Conservation (phyloP, 768 basidiomycete genomes). For the Pleurotus tuber-regium region DNA sequence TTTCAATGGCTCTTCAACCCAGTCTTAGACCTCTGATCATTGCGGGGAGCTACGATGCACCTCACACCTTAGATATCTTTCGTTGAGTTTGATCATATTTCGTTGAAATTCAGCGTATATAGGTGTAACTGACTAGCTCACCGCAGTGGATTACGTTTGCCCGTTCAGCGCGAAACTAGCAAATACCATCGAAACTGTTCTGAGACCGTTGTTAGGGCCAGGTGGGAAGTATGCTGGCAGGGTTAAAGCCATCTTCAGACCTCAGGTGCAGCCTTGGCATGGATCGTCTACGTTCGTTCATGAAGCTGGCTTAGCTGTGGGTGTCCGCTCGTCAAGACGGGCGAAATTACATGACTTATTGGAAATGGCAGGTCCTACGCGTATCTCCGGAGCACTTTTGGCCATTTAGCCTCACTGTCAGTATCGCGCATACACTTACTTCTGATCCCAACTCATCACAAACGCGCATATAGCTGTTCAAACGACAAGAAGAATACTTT, state of each 20-base stretch:
- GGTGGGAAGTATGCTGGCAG: constrained; percentile 69
- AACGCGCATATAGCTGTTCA: constrained; percentile 58
- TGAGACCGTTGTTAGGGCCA: constrained; percentile 56
- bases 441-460: not conserved
- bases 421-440: constrained; percentile 13
- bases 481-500: constrained; percentile 73
- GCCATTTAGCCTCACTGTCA: constrained; percentile 67
- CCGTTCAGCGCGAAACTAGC: constrained; percentile 72
- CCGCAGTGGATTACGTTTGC: constrained; percentile 84
- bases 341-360: not conserved
- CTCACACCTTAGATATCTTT: no score
- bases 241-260: constrained; percentile 64
- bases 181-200: constrained; percentile 52
- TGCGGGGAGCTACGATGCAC: constrained; percentile 56
- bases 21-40: constrained; percentile 63
- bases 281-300: constrained; percentile 69
- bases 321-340: constrained; percentile 15
- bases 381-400: constrained; percentile 79
- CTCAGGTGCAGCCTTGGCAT: constrained; percentile 85
- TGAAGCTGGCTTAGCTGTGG: constrained; percentile 80
- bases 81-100: no score
- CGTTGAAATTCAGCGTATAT: no score
- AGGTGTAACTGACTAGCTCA: no score
- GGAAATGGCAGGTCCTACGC: constrained; percentile 52
- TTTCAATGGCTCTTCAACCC: constrained; percentile 88